A percentile compares a stretch with the other conserved stretches of the same genome.
phyloP scores from a whole-genome alignment of 2,329 filamentous ascomycete genomes.

The Aspergillus spinulosporus region DNA sequence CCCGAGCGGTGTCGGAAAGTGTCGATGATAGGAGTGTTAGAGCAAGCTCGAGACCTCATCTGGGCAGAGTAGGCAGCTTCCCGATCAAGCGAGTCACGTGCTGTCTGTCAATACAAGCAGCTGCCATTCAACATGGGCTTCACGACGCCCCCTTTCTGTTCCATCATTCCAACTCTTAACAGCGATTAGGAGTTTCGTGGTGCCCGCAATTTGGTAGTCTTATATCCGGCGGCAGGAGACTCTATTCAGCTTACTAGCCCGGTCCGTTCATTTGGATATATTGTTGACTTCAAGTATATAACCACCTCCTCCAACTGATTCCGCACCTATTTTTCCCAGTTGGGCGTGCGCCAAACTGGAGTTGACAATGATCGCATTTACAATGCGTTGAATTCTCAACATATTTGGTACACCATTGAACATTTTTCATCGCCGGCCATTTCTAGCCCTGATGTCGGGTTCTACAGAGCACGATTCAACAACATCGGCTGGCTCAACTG shows the following conservation, averaged over 20 bases:
- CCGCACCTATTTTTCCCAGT: not conserved
- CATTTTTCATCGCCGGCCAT: not conserved
- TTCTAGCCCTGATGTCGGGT: constrained; percentile 2
- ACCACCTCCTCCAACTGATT: not conserved
- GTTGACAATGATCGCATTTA: not conserved
- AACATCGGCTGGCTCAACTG: not conserved
- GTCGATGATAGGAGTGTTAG: not conserved
- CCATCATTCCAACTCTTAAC: not conserved
- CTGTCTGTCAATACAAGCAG: not conserved
- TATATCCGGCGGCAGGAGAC: constrained; percentile 1
- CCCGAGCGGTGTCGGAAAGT: not conserved
- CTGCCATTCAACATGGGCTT: not conserved
- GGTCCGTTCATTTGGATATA: constrained; percentile 11
- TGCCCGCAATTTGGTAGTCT: not conserved
- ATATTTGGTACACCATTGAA: not conserved
- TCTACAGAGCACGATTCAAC: not conserved
- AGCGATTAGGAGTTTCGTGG: not conserved
- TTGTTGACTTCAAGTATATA: constrained; percentile 7
- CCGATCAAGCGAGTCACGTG: constrained; percentile 20
- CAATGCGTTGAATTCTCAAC: not conserved
- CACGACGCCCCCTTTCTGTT: not conserved
- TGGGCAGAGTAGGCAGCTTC: constrained; percentile 14
- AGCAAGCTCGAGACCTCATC: not conserved
- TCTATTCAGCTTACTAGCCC: constrained; percentile 4
- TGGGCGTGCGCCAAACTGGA: not conserved